These are phyloP conservation scores for Trypanosoma melophagium DNA, from an alignment of 208 protist species.

Conservation along the genomic window DNA sequence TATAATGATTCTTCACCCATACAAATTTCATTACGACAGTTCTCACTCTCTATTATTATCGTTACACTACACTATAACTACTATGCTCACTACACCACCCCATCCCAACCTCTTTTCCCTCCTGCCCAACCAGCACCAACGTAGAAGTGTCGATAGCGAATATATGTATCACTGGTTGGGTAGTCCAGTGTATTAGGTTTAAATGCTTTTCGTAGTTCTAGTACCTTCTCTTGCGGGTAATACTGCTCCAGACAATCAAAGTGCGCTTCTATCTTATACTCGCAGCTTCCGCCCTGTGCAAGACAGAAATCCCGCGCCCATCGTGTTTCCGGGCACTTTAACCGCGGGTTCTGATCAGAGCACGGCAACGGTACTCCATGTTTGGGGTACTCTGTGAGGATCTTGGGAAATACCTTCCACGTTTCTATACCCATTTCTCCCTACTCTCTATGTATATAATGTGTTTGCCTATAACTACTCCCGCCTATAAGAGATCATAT, in stretches of 20 bases:
- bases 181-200: conserved; percentile 86
- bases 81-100: conserved; percentile 39
- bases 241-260: conserved; percentile 87
- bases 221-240: conserved; percentile 82
- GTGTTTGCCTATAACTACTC: too few relatives aligned
- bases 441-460: neutral
- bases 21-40: too few relatives aligned
- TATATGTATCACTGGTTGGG: conserved; percentile 84
- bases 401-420: conserved; percentile 75
- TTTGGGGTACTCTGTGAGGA: conserved; percentile 78
- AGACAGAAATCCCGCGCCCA: conserved; percentile 88
- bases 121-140: conserved; percentile 64
- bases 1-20: too few relatives aligned
- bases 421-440: conserved; percentile 80
- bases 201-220: conserved; percentile 76
- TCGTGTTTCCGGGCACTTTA: conserved; percentile 82
- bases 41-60: too few relatives aligned
- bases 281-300: conserved; percentile 76
- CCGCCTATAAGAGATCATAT: too few relatives aligned
- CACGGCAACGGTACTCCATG: conserved; percentile 78
- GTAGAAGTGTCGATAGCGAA: conserved; percentile 83
- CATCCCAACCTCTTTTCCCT: conserved; percentile 75
- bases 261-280: conserved; percentile 92
- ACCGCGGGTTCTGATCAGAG: conserved; percentile 69
- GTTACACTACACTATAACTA: too few relatives aligned